Conservation (phyloP, 345 rosid genomes). For the Ailanthus altissimus region DNA sequence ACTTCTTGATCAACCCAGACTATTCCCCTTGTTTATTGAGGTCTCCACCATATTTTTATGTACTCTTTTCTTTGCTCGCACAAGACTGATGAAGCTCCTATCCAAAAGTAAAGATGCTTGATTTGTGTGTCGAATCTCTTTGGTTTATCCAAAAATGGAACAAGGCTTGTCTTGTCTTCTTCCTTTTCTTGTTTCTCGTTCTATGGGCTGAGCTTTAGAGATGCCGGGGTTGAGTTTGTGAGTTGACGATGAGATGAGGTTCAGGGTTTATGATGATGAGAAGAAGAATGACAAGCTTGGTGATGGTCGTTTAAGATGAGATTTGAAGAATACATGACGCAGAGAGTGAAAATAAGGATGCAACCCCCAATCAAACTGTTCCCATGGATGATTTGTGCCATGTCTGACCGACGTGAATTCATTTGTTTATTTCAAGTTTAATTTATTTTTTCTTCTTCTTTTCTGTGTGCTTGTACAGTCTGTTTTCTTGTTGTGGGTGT, state of each 20-base stretch:
- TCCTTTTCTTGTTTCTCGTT: neutral
- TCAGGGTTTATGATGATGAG: conserved; percentile 13
- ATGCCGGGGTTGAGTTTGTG: neutral
- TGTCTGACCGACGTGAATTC: conserved; percentile 26
- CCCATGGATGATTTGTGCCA: conserved; percentile 29
- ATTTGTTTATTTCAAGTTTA: conserved; percentile 25
- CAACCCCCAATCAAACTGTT: conserved; percentile 47
- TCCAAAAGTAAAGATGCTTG: conserved; percentile 72
- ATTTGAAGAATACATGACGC: conserved; percentile 53
- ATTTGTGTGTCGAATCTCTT: conserved; percentile 45
- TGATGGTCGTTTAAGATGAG: conserved; percentile 34
- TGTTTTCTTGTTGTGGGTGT: conserved; percentile 17
- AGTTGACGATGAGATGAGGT: neutral
- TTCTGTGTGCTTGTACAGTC: conserved; percentile 13
- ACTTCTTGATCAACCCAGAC: conserved; percentile 74
- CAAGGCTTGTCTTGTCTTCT: conserved; percentile 12
- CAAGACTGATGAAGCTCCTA: conserved; percentile 63
- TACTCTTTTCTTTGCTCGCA: conserved; percentile 81
- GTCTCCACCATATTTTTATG: conserved; percentile 83
- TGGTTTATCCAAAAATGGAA: conserved; percentile 19
- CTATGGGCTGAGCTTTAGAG: neutral
- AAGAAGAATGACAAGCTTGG: conserved; percentile 34
- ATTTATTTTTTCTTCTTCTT: neutral
- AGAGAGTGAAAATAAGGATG: conserved; percentile 46
- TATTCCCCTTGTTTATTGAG: conserved; percentile 61